Percentiles rank a stretch among this genome's conserved stretches.
Conservation (phyloP, 345 rosid genomes). For the Durio zibethinus region DNA sequence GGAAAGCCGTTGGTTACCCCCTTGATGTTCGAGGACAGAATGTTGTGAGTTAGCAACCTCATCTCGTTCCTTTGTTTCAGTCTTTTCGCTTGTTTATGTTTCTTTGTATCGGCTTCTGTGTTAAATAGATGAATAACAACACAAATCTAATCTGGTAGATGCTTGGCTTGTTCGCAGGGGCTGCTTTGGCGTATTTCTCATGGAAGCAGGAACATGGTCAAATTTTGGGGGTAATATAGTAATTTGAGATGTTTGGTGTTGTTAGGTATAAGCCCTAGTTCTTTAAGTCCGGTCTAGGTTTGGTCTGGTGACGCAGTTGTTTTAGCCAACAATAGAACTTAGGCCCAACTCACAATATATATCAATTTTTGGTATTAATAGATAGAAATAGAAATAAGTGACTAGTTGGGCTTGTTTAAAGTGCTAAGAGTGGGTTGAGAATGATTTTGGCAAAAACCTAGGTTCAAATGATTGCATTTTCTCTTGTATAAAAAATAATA, state of each 20-base stretch:
- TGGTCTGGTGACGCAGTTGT: not conserved
- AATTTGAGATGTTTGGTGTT: not conserved
- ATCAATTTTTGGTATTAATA: not conserved
- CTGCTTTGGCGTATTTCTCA: not conserved
- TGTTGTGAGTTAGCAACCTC: slow-evolving; percentile 88
- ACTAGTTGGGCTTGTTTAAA: not conserved
- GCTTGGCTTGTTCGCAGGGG: slow-evolving; percentile 1
- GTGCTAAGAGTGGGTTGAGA: not conserved
- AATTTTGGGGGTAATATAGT: not conserved
- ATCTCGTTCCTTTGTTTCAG: slow-evolving; percentile 21
- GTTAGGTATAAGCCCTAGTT: not conserved
- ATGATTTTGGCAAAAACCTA: not conserved
- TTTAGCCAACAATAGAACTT: not conserved
- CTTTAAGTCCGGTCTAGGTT: not conserved
- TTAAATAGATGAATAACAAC: not conserved
- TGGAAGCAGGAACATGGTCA: too few species aligned
- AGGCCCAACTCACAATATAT: slow-evolving; percentile 31
- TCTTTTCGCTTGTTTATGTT: not conserved
- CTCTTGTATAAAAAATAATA: not conserved
- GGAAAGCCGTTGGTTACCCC: slow-evolving; percentile 87
- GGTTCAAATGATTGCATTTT: not conserved
- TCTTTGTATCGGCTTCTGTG: not conserved
- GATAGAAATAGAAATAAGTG: not conserved
- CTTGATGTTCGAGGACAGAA: slow-evolving; percentile 82
- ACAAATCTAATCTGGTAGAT: not conserved